Conservation (phyloP, 176 grass and related monocot species). For the Aegilops tauschii region DNA sequence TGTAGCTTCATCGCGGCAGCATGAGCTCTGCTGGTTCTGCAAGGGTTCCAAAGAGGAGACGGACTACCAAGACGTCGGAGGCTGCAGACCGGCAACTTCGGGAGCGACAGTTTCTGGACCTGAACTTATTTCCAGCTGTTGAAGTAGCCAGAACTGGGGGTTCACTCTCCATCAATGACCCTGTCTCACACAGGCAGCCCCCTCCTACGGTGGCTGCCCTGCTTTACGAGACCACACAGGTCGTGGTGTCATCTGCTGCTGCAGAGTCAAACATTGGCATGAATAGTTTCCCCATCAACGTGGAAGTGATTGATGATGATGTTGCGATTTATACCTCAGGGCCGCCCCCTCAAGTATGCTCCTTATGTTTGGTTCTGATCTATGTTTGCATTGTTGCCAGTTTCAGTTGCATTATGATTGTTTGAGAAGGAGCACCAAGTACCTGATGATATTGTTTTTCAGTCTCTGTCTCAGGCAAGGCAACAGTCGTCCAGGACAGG, state of each 20-base stretch:
- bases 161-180: conserved; percentile 10
- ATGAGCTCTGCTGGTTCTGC: conserved; percentile 27
- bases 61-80: conserved; percentile 34
- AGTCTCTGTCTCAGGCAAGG: conserved; percentile 42
- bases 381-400: background rate
- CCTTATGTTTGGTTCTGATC: conserved; percentile 16
- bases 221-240: background rate
- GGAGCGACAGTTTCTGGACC: conserved; percentile 41
- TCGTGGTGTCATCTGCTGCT: conserved; percentile 7
- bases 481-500: conserved; percentile 22
- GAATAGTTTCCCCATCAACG: conserved; percentile 47
- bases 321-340: conserved; percentile 55
- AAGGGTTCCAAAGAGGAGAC: conserved; percentile 30
- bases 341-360: conserved; percentile 47
- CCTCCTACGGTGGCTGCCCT: background rate
- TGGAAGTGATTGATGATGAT: conserved; percentile 67
- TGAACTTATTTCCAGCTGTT: conserved; percentile 39
- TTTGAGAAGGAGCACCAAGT: background rate
- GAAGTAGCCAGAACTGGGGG: conserved; percentile 12
- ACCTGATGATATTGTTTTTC: background rate
- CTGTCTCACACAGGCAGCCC: background rate
- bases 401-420: conserved; percentile 7
- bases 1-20: background rate
- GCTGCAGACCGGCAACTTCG: background rate
- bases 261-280: conserved; percentile 22